Percentiles rank a stretch among this genome's conserved stretches.
phyloP scores from a whole-genome alignment of 176 grass and related monocot genomes.

The Lolium multiflorum region DNA sequence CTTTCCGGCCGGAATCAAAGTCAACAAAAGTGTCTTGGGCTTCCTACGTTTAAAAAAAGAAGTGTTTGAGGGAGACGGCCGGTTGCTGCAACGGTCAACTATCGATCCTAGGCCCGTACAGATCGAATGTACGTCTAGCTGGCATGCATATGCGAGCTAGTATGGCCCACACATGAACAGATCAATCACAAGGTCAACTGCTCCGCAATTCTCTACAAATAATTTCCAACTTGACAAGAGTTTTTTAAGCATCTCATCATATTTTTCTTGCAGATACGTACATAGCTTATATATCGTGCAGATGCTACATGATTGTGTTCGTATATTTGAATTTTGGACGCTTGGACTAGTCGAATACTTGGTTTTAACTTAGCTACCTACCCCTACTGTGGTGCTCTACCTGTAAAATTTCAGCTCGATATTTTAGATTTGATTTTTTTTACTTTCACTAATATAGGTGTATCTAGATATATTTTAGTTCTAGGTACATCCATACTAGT shows the following conservation, averaged over 20 bases:
- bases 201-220: slow-evolving; percentile 3
- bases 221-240: slow-evolving; percentile 12
- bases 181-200: slow-evolving; percentile 43
- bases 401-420: background rate
- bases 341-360: background rate
- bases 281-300: background rate
- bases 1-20: slow-evolving; percentile 5
- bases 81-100: slow-evolving; percentile 32
- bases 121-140: slow-evolving; percentile 3
- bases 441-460: no score
- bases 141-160: background rate
- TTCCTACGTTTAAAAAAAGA: background rate
- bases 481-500: no score
- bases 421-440: background rate
- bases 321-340: background rate
- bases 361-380: background rate
- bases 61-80: background rate
- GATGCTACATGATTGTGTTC: background rate
- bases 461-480: no score
- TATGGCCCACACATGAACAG: slow-evolving; percentile 10
- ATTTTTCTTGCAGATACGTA: background rate
- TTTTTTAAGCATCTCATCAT: background rate
- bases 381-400: background rate
- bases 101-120: slow-evolving; percentile 49
- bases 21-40: background rate